Evolutionary conservation across 495 filamentous ascomycete species (phyloP).

Genomic region (Podospora pseudoanserina): DNA sequence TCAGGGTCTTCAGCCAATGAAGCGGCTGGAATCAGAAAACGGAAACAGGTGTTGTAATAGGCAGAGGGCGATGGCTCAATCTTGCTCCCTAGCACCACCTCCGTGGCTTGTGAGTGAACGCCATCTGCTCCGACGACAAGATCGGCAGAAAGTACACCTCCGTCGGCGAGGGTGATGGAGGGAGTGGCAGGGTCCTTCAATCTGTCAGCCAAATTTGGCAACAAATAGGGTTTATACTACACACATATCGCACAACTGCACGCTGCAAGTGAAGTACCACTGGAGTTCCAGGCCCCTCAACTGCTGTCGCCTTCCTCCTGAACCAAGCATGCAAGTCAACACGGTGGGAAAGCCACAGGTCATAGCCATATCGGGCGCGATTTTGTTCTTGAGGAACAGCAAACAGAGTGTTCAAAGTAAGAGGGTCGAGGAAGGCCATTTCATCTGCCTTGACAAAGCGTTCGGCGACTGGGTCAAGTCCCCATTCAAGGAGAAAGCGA

Average conservation of each 20-base stretch:
- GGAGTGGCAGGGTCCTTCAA: neutral
- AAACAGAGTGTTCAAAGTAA: neutral
- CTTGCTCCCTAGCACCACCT: constrained; percentile 20
- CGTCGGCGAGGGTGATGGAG: neutral
- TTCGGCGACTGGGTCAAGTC: constrained; percentile 26
- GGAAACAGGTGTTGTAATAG: neutral
- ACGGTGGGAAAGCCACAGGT: constrained; percentile 12
- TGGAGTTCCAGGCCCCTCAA: constrained; percentile 26
- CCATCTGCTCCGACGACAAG: constrained; percentile 4
- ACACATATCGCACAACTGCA: constrained; percentile 24
- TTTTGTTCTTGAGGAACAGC: neutral
- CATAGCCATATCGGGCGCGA: neutral
- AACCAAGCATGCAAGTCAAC: constrained; percentile 42
- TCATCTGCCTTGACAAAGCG: neutral
- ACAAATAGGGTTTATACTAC: constrained; percentile 6
- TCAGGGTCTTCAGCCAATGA: neutral
- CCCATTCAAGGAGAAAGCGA: constrained; percentile 40
- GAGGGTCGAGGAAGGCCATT: neutral
- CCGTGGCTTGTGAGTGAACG: neutral
- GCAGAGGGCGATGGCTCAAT: constrained; percentile 11
- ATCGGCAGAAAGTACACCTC: neutral
- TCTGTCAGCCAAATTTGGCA: neutral
- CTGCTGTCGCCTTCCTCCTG: constrained; percentile 31
- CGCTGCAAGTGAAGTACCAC: constrained; percentile 30
- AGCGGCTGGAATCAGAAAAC: neutral